phyloP scores from a whole-genome alignment of 345 rosid genomes.

The Cardamine chenopodiifolia region DNA sequence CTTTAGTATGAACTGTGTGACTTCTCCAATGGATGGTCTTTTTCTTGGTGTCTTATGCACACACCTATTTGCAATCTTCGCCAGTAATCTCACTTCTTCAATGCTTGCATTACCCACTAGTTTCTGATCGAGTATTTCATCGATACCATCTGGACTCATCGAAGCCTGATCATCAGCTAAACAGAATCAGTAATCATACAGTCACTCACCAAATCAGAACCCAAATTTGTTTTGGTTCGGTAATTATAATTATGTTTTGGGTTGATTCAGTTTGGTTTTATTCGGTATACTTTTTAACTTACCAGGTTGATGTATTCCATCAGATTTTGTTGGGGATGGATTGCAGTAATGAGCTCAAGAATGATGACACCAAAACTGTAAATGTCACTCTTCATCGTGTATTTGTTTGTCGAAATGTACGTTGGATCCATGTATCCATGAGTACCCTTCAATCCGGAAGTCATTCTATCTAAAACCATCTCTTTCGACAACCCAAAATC shows the following conservation, averaged over 20 bases:
- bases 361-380: conserved; percentile 91
- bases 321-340: conserved; percentile 90
- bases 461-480: conserved; percentile 71
- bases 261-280: neutral
- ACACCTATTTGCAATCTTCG: conserved; percentile 69
- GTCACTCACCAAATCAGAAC: neutral
- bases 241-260: neutral
- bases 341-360: conserved; percentile 90
- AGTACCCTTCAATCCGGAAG: conserved; percentile 86
- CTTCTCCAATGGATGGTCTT: conserved; percentile 80
- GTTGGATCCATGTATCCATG: conserved; percentile 91
- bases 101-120: conserved; percentile 64
- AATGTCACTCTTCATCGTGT: conserved; percentile 85
- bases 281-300: conserved; percentile 31
- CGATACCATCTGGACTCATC: conserved; percentile 82
- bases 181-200: conserved; percentile 10
- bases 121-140: conserved; percentile 78
- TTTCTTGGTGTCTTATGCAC: conserved; percentile 72
- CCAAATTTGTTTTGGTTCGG: neutral
- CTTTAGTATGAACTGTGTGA: conserved; percentile 73
- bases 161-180: conserved; percentile 54
- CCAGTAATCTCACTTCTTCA: conserved; percentile 71
- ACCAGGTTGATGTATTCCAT: conserved; percentile 93
- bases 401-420: conserved; percentile 78
- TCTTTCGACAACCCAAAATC: conserved; percentile 95